Base-by-base conservation (phyloP, 352 stramenopile genomes). In the Pythium sp. region DNA sequence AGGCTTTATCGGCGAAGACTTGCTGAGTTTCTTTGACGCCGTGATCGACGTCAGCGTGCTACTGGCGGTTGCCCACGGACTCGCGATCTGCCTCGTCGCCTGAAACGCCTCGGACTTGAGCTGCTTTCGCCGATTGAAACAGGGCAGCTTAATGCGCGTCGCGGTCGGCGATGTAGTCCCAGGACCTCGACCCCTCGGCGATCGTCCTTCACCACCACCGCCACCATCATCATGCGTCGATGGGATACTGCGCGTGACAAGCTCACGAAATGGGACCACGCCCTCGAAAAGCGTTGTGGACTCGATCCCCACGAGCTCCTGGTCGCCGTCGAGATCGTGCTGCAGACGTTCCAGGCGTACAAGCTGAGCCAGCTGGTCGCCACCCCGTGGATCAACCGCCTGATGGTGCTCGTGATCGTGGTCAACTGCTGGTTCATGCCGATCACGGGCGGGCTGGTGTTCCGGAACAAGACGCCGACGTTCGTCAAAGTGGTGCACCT, bases 341-440 rank as follows among this genome's bases (percentile, higher is more conserved):
- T 38, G 24, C 54, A 72, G 47, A n/a, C 26, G 22, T 61, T 36
- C 34, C 62, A 72, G 30, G 67, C 38, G 24, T 56, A 70, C 38
- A 56, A 57, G n/a, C 12, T 59, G 41, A 70, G 67, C 38, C 14
- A 22, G 22, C 12, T 57, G 38, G 38, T 46, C 38, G 14, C 38
- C 38, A 15, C 12, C 38, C 38, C 38, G 4, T 69, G 64, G 72
- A 66, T 72, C 46, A 72, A 70, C 14, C 38, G 38, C 12, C 38
- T 46, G 3, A 70, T 54, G 30, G 60, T 62, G 18, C 11, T 55
- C 24, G 54, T 68, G n/a, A 49, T 78, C 24, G 57, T 75, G 24
- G 30, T 68, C 7, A 78, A 78, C 46, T 78, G 72, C 47, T 75
- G 64, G 62, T 69, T 68, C 26, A 75, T 66, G n/a, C 69, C 65